These are phyloP conservation scores for Panaeolus cyanescens DNA, from an alignment of 768 basidiomycete genomes.

Conservation along the genomic window DNA sequence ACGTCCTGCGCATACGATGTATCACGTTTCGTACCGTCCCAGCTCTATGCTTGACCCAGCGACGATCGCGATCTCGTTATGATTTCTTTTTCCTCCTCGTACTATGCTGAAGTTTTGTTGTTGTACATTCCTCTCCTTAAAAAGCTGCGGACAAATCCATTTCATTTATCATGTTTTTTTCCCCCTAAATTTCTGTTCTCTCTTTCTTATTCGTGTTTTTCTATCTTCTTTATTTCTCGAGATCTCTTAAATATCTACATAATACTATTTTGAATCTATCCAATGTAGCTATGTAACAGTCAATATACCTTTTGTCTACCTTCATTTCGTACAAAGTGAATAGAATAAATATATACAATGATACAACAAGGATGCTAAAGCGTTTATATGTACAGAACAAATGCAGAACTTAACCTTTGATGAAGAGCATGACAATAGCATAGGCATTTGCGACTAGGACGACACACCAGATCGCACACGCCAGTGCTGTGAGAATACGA, in stretches of 20 bases:
- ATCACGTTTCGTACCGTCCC: constrained; percentile 68
- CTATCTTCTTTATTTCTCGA: not conserved
- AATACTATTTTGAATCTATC: not conserved
- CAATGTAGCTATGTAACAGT: not conserved
- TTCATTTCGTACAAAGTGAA: not conserved
- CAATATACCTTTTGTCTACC: not conserved
- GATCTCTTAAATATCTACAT: constrained; percentile 3
- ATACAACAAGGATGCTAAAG: not conserved
- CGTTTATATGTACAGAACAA: not conserved
- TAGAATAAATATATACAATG: not conserved
- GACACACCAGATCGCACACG: constrained; percentile 49
- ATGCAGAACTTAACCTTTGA: constrained; percentile 5
- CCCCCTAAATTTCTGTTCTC: not conserved
- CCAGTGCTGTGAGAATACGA: constrained; percentile 34
- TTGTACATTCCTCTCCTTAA: constrained; percentile 23
- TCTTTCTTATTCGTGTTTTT: not conserved
- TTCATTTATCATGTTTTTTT: not conserved
- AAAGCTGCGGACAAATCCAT: constrained; percentile 10
- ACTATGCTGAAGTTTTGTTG: constrained; percentile 18
- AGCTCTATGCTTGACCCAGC: constrained; percentile 53
- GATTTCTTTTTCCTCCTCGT: constrained; percentile 28
- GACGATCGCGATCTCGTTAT: constrained; percentile 68
- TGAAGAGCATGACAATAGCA: constrained; percentile 46
- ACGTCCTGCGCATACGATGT: constrained; percentile 57
- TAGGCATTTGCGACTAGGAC: constrained; percentile 54